Percentiles rank a stretch among this genome's conserved stretches.
Evolutionary conservation across 1,284 basidiomycete genomes (phyloP).

Genomic region (Cutaneotrichosporon sp.): DNA sequence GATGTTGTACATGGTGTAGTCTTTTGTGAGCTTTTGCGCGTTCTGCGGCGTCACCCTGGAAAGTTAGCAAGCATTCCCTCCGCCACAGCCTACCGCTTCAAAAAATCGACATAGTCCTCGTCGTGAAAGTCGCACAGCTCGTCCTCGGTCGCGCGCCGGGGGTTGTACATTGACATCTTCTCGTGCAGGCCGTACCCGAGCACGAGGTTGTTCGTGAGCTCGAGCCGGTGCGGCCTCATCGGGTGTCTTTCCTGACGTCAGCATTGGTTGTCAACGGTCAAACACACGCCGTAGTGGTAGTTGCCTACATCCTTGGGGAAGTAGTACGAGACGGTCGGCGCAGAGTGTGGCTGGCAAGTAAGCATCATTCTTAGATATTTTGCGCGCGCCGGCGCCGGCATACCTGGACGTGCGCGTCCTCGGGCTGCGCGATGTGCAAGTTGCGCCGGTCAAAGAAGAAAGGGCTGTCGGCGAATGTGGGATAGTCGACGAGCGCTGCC

Average conservation of each 20-base stretch:
- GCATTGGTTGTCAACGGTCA: not conserved
- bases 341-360: conserved; percentile 66
- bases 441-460: conserved; percentile 47
- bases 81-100: conserved; percentile 64
- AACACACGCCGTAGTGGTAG: conserved; percentile 85
- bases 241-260: conserved; percentile 79
- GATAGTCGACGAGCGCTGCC: conserved; percentile 23
- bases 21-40: conserved; percentile 55
- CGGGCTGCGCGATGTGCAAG: conserved; percentile 38
- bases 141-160: conserved; percentile 77
- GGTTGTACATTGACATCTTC: conserved; percentile 90
- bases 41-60: conserved; percentile 41
- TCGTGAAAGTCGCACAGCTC: conserved; percentile 92
- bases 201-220: conserved; percentile 90
- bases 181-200: conserved; percentile 95
- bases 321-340: conserved; percentile 89
- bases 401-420: conserved; percentile 39
- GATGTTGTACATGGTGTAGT: conserved; percentile 78
- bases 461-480: conserved; percentile 48
- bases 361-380: not conserved
- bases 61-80: conserved; percentile 4
- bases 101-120: conserved; percentile 86
- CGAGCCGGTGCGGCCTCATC: conserved; percentile 95
- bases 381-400: conserved; percentile 6
- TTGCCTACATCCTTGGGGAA: conserved; percentile 90